Evolutionary conservation across 345 rosid species (phyloP), one percentile per base, ranked within the genome.

Genomic region (Boechera retrofracta): DNA sequence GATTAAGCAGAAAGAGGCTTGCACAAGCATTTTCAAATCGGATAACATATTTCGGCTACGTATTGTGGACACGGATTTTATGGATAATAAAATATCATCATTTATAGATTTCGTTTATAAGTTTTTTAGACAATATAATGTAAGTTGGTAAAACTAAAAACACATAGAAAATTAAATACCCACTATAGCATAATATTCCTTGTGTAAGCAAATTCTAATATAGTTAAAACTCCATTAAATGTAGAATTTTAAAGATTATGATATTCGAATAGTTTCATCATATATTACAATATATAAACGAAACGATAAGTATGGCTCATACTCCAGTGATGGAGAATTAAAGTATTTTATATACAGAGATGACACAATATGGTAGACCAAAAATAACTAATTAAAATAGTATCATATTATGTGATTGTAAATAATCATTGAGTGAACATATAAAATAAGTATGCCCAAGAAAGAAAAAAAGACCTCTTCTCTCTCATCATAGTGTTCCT

Each of bases 401-500:
- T 56, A 68, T 45, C 31, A 26, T 71, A 41, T 41, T 31, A 13
- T 58, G 64, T 64, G 67, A 64, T 45, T 63, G 61, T 51, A 59
- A 77, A 71, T 71, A 60, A 71, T 77, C 39, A 71, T 32, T 53
- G 51, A 69, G 75, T 35, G 53, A 49, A 49, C 35, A 59, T 72
- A 52, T 78, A 59, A 78, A 66, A 66, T 52, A 52, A 73, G 64
- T 44, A 56, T 64, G 65, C 65, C 56, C 63, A 72, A 36, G 41
- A 75, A 67, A 36, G 10, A 56, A 64, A 13, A 45, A 64, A 64
- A 29, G 3, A 64, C 8, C 15, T 52, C 13, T 44, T 79, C 70
- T 73, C 78, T 79, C 60, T 73, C 78, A 63, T 79, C 65, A 79
- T 54, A 67, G 67, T 73, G 81, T 67, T 39, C 60, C 74, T 79